A percentile compares a stretch with the other conserved stretches of the same genome.
phyloP scores from a whole-genome alignment of 2,329 filamentous ascomycete genomes.

The Coccinonectria pachysandricola region DNA sequence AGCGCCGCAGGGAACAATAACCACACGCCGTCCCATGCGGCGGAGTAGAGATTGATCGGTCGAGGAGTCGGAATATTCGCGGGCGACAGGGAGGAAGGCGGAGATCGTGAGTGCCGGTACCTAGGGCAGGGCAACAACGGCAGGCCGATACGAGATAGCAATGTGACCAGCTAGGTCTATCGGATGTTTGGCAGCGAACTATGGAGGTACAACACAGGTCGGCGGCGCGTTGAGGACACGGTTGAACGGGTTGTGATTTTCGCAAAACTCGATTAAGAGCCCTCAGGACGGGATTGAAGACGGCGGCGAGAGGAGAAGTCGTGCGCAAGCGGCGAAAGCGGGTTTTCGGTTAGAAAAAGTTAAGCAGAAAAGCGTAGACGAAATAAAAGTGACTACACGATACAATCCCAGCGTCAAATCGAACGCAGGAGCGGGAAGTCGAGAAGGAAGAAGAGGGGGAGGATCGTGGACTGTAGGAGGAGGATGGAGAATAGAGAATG shows the following conservation, averaged over 20 bases:
- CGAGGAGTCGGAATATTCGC: conserved; percentile 10
- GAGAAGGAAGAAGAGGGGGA: conserved; percentile 13
- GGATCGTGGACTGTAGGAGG: conserved; percentile 25
- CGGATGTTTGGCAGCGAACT: conserved; percentile 6
- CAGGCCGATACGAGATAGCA: conserved; percentile 8
- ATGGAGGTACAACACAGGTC: conserved; percentile 10
- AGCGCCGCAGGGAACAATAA: conserved; percentile 12
- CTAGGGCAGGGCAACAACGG: conserved; percentile 13
- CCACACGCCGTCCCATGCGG: conserved; percentile 16
- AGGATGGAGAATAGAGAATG: too few relatives aligned
- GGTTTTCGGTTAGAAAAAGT: too few relatives aligned
- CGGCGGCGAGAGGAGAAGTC: conserved; percentile 14
- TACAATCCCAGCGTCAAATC: conserved; percentile 14
- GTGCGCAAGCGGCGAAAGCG: conserved; percentile 15
- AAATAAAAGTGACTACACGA: conserved; percentile 17
- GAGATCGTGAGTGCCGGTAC: conserved; percentile 5
- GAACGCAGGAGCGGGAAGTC: too few relatives aligned
- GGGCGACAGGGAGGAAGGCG: too few relatives aligned
- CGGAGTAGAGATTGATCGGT: conserved; percentile 1
- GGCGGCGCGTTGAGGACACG: conserved; percentile 13
- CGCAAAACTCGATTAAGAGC: conserved; percentile 23
- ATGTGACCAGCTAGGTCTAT: conserved; percentile 2
- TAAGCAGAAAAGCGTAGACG: conserved; percentile 4
- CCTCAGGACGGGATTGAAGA: conserved; percentile 18
- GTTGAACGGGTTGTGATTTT: conserved; percentile 19